Evolutionary conservation across 768 basidiomycete genomes (phyloP).

Genomic region (Galerina sulciceps): DNA sequence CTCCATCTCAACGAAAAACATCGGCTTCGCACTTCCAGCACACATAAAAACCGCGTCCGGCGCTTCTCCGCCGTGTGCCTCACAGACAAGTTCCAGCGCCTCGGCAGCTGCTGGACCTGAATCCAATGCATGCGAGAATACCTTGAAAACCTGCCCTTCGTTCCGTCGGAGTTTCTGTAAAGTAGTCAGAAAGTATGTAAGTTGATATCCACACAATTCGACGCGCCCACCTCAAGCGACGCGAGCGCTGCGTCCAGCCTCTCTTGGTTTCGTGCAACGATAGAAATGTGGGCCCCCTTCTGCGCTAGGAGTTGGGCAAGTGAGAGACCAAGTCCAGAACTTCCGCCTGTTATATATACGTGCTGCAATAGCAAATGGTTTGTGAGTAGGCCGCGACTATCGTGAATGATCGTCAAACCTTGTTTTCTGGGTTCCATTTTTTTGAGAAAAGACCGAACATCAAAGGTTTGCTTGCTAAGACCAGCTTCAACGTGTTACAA

Average conservation of each 20-base stretch:
- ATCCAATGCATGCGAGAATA: constrained; percentile 69
- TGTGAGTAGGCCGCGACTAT: too few relatives aligned
- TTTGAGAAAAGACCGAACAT: constrained; percentile 34
- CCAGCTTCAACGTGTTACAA: too few relatives aligned
- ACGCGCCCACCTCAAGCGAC: constrained; percentile 64
- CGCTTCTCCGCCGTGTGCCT: constrained; percentile 52
- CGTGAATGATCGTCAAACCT: too few relatives aligned
- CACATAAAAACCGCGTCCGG: constrained; percentile 84
- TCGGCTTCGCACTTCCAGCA: constrained; percentile 74
- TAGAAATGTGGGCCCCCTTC: constrained; percentile 81
- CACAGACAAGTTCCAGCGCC: constrained; percentile 66
- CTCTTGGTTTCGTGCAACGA: constrained; percentile 76
- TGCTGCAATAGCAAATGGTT: constrained; percentile 55
- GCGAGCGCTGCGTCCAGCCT: constrained; percentile 64
- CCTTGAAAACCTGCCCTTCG: constrained; percentile 63
- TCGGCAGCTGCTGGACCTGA: constrained; percentile 53
- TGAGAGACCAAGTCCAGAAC: constrained; percentile 77
- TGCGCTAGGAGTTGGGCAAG: constrained; percentile 68
- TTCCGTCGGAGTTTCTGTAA: constrained; percentile 53
- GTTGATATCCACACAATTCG: too few relatives aligned
- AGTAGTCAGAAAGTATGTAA: too few relatives aligned
- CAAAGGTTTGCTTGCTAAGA: too few relatives aligned
- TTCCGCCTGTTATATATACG: constrained; percentile 85
- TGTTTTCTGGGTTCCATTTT: constrained; percentile 54
- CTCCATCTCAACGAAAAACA: constrained; percentile 73